Percentiles rank a stretch among this genome's conserved stretches.
These are phyloP conservation scores for Begonia fuchsioides DNA, from an alignment of 306 rosid species.

Conservation along the genomic window DNA sequence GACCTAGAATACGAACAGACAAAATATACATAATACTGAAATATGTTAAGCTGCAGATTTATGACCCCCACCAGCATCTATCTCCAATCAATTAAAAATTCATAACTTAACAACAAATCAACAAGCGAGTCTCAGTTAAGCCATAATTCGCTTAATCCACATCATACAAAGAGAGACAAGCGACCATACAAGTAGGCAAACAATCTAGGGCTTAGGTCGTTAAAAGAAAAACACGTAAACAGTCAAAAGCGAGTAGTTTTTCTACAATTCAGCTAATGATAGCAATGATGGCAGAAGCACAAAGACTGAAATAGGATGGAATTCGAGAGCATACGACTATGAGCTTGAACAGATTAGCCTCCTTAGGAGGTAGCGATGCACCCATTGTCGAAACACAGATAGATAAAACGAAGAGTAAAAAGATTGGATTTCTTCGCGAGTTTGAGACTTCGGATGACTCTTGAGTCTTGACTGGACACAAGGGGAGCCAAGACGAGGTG, in stretches of 20 bases:
- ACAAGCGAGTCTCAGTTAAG: too few relatives aligned
- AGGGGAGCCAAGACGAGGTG: slow-evolving; percentile 16
- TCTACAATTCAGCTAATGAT: too few relatives aligned
- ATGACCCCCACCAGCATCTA: too few relatives aligned
- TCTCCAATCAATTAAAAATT: too few relatives aligned
- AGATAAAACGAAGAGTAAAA: too few relatives aligned
- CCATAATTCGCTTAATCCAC: neutral
- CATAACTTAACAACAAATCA: too few relatives aligned
- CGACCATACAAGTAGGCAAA: neutral
- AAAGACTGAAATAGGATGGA: neutral
- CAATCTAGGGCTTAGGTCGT: slow-evolving; percentile 29
- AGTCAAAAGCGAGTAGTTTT: neutral
- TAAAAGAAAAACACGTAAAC: slow-evolving; percentile 15
- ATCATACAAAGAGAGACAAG: slow-evolving; percentile 1
- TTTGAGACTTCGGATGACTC: too few relatives aligned
- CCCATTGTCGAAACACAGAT: slow-evolving; percentile 45
- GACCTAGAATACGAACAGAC: too few relatives aligned
- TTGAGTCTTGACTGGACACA: too few relatives aligned
- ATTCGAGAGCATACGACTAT: slow-evolving; percentile 70
- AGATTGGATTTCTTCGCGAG: too few relatives aligned
- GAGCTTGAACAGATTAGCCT: slow-evolving; percentile 97
- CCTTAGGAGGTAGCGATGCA: slow-evolving; percentile 79
- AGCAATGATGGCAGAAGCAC: neutral
- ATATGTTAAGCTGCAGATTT: too few relatives aligned
- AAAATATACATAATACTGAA: too few relatives aligned